Conservation (phyloP, 805 yeast genomes). For the Candida pini region DNA sequence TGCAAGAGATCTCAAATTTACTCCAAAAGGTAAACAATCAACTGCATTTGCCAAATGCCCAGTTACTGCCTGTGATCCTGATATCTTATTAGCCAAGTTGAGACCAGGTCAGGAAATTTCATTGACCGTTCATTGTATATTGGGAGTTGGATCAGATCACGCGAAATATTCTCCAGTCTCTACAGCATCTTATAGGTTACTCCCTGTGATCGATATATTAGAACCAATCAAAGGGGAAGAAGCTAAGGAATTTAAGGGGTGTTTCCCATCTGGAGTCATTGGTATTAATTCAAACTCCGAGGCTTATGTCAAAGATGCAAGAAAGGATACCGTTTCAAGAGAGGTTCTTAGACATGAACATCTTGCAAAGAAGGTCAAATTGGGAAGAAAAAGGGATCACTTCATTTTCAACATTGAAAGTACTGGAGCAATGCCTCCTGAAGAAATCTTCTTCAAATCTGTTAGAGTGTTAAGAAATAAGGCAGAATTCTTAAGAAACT, state of each 20-base stretch:
- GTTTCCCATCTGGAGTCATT: slow-evolving; percentile 92
- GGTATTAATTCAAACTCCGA: slow-evolving; percentile 60
- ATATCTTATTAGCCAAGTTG: slow-evolving; percentile 83
- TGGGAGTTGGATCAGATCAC: slow-evolving; percentile 92
- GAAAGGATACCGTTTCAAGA: slow-evolving; percentile 95
- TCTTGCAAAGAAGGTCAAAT: slow-evolving; percentile 79
- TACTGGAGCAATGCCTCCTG: slow-evolving; percentile 96
- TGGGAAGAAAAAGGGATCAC: slow-evolving; percentile 89
- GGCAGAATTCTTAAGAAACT: slow-evolving; percentile 70
- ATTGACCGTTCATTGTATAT: slow-evolving; percentile 80
- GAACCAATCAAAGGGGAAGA: slow-evolving; percentile 70
- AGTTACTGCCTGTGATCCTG: slow-evolving; percentile 78
- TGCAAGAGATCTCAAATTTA: slow-evolving; percentile 83
- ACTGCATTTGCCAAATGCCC: slow-evolving; percentile 64
- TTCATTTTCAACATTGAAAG: slow-evolving; percentile 93
- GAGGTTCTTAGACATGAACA: slow-evolving; percentile 94
- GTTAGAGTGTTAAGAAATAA: slow-evolving; percentile 81
- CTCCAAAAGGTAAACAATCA: slow-evolving; percentile 84
- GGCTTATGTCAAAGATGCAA: slow-evolving; percentile 81
- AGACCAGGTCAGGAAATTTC: slow-evolving; percentile 97
- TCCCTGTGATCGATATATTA: slow-evolving; percentile 79
- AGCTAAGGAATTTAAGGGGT: slow-evolving; percentile 75
- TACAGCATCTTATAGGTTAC: slow-evolving; percentile 89
- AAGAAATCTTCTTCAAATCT: slow-evolving; percentile 89
- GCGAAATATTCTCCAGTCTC: slow-evolving; percentile 97